Conservation (phyloP, 192 early-diverging fungal genomes). For the Linnemannia exigua region DNA sequence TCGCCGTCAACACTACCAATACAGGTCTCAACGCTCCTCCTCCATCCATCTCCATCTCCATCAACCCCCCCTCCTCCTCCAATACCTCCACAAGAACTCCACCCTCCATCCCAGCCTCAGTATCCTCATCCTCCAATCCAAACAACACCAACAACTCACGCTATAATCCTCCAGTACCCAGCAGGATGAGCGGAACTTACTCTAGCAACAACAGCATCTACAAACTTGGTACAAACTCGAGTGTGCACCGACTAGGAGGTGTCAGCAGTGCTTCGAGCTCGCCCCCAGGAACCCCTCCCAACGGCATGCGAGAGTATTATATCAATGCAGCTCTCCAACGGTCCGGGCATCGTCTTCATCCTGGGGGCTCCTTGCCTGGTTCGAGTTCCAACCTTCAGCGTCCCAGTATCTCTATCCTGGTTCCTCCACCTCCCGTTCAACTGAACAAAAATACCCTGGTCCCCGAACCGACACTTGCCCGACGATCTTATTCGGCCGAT, state of each 20-base stretch:
- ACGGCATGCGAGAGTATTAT: conserved; percentile 51
- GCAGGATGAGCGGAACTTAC: conserved; percentile 47
- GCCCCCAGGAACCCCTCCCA: conserved; percentile 49
- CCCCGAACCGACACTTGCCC: not conserved
- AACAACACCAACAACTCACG: not conserved
- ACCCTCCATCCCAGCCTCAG: not conserved
- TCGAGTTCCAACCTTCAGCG: conserved; percentile 18
- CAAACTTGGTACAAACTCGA: not conserved
- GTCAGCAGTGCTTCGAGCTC: conserved; percentile 44
- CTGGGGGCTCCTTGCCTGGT: conserved; percentile 2
- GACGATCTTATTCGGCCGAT: conserved; percentile 47
- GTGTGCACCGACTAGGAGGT: conserved; percentile 17
- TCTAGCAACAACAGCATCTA: conserved; percentile 44
- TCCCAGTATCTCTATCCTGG: conserved; percentile 29
- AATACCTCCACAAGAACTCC: conserved; percentile 32
- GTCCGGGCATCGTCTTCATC: conserved; percentile 15
- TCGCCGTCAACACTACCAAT: not conserved
- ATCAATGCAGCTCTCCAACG: conserved; percentile 38
- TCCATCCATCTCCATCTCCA: conserved; percentile 9
- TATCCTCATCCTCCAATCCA: too few relatives aligned
- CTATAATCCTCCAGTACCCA: conserved; percentile 52
- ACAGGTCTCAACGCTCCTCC: not conserved
- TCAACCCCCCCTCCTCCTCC: conserved; percentile 47
- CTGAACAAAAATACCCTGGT: not conserved
- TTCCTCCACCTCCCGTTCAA: not conserved